Evolutionary conservation across 805 yeast species (phyloP).

Genomic region (Wickerhamiella azymoides): DNA sequence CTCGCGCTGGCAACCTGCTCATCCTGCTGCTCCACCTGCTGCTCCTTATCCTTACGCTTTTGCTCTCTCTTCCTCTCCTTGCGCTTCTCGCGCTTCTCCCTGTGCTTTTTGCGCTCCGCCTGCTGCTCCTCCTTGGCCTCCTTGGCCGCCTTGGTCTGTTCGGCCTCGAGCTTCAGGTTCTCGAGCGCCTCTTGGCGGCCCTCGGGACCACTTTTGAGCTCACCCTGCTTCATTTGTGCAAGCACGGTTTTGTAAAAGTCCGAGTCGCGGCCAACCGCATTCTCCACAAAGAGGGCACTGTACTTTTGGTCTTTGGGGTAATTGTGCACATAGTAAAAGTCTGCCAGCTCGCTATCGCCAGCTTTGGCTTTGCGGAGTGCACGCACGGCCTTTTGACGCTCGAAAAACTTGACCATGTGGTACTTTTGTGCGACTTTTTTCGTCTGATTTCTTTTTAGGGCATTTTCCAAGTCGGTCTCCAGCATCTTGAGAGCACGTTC

Average conservation of each 20-base stretch:
- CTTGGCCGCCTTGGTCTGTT: constrained; percentile 14
- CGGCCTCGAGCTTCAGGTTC: constrained; percentile 4
- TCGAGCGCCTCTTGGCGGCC: constrained; percentile 27
- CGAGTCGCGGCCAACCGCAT: constrained; percentile 27
- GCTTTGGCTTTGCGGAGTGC: constrained; percentile 39
- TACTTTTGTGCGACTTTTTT: constrained; percentile 54
- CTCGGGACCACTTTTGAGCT: constrained; percentile 44
- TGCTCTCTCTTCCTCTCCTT: neutral
- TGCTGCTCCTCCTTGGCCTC: constrained; percentile 21
- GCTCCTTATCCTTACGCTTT: neutral
- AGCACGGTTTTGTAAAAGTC: constrained; percentile 42
- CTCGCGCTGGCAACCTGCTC: too few relatives aligned
- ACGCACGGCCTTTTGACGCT: constrained; percentile 70
- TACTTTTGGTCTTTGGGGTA: constrained; percentile 74
- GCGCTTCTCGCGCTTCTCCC: neutral
- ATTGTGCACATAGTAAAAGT: constrained; percentile 57
- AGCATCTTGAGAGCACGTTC: constrained; percentile 64
- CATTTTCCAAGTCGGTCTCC: constrained; percentile 40
- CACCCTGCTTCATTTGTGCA: constrained; percentile 36
- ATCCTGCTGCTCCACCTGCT: too few relatives aligned
- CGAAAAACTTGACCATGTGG: constrained; percentile 89
- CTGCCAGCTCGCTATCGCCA: constrained; percentile 27
- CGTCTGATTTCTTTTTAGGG: constrained; percentile 32
- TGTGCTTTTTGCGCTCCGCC: constrained; percentile 24
- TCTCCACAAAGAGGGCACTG: constrained; percentile 54